phyloP scores from a whole-genome alignment of 768 basidiomycete species.

The Russula dissimulans region DNA sequence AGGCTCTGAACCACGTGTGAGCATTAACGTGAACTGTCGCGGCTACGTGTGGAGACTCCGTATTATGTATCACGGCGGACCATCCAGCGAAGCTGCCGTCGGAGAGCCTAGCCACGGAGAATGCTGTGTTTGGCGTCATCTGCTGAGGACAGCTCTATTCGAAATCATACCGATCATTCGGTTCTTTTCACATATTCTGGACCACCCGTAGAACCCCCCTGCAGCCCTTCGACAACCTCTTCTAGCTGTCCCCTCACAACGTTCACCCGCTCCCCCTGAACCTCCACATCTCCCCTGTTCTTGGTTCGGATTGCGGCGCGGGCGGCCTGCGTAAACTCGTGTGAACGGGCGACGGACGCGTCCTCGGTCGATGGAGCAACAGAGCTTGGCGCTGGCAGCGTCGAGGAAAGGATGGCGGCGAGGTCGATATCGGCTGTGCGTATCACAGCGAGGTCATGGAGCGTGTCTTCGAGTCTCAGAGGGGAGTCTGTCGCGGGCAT shows the following conservation, averaged over 20 bases:
- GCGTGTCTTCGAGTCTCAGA: slow-evolving; percentile 47
- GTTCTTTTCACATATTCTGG: neutral
- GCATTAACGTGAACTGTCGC: too few relatives aligned
- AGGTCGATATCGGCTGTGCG: slow-evolving; percentile 47
- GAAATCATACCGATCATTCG: neutral
- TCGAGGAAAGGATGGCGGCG: slow-evolving; percentile 24
- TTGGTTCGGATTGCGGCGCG: slow-evolving; percentile 48
- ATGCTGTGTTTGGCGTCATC: too few relatives aligned
- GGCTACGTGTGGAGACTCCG: too few relatives aligned
- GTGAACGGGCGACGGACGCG: slow-evolving; percentile 41
- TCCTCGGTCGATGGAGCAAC: slow-evolving; percentile 21
- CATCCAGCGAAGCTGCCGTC: neutral
- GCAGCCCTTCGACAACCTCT: slow-evolving; percentile 34
- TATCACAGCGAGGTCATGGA: slow-evolving; percentile 66
- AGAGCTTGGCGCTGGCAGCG: neutral
- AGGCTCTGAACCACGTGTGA: too few relatives aligned
- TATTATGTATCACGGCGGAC: neutral
- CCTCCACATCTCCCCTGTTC: slow-evolving; percentile 43
- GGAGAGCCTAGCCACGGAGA: too few relatives aligned
- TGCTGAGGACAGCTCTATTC: too few relatives aligned
- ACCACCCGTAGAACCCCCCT: neutral
- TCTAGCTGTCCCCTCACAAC: slow-evolving; percentile 45
- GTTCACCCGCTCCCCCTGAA: slow-evolving; percentile 47
- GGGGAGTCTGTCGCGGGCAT: slow-evolving; percentile 36
- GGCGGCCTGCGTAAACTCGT: slow-evolving; percentile 49